Evolutionary conservation across 2,329 filamentous ascomycete genomes (phyloP).

Genomic region (Colletotrichum graminicola): DNA sequence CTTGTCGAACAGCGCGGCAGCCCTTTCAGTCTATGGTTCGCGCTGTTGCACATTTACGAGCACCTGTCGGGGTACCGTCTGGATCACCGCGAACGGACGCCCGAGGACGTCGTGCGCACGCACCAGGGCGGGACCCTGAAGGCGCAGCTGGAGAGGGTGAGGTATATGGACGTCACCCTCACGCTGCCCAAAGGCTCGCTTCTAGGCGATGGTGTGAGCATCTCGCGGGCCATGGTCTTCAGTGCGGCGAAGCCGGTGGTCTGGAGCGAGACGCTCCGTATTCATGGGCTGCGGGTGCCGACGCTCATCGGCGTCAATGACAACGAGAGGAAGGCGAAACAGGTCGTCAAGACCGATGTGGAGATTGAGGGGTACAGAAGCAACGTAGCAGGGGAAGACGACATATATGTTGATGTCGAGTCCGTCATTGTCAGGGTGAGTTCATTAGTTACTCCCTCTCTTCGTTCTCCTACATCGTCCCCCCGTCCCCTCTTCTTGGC

Average conservation of each 20-base stretch:
- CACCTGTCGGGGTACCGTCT: constrained; percentile 47
- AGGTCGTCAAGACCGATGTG: constrained; percentile 74
- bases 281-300: constrained; percentile 72
- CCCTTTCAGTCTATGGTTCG: constrained; percentile 43
- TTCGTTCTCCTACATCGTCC: constrained; percentile 3
- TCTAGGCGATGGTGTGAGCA: constrained; percentile 70
- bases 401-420: constrained; percentile 70
- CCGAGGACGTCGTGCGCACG: constrained; percentile 20
- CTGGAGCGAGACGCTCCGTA: constrained; percentile 54
- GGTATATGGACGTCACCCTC: constrained; percentile 65
- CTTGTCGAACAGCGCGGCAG: not conserved
- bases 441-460: constrained; percentile 28
- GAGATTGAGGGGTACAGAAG: constrained; percentile 66
- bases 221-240: constrained; percentile 49
- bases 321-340: constrained; percentile 76
- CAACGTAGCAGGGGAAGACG: constrained; percentile 48
- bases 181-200: constrained; percentile 77
- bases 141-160: constrained; percentile 49
- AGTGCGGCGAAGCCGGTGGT: not conserved
- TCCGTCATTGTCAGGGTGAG: constrained; percentile 71
- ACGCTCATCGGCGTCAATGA: constrained; percentile 79
- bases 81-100: constrained; percentile 34
- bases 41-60: constrained; percentile 52
- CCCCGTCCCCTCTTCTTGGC: constrained; percentile 5
- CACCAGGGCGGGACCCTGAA: constrained; percentile 44